Conservation (phyloP, 495 filamentous ascomycete species). For the Trichoderma erinaceum region DNA sequence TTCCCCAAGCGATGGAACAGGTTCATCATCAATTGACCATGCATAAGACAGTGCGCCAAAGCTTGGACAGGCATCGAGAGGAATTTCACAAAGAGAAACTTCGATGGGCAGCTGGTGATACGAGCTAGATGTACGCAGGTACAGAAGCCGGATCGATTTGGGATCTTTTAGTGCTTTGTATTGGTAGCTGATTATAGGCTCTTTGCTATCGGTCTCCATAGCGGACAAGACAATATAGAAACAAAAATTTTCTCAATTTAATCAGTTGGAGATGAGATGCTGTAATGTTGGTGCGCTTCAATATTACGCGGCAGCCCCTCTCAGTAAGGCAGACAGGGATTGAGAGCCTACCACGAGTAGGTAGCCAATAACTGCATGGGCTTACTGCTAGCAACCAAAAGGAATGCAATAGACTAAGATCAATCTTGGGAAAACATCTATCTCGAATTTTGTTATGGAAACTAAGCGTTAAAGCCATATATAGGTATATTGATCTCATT, state of each 20-base stretch:
- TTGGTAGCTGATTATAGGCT: background rate
- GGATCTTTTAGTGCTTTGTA: background rate
- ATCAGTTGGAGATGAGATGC: too few relatives aligned
- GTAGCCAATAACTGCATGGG: too few relatives aligned
- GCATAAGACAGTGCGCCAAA: background rate
- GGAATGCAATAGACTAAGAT: too few relatives aligned
- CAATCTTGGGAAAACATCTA: too few relatives aligned
- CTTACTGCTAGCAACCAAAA: too few relatives aligned
- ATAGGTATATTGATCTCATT: too few relatives aligned
- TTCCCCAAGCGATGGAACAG: background rate
- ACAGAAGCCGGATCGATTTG: background rate
- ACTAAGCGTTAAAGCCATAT: too few relatives aligned
- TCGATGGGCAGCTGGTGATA: background rate
- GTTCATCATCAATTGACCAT: background rate
- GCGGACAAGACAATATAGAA: background rate
- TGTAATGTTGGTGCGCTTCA: background rate
- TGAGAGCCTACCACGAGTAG: too few relatives aligned
- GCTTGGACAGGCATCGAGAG: background rate
- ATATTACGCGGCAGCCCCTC: background rate
- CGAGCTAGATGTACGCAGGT: background rate
- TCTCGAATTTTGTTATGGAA: too few relatives aligned
- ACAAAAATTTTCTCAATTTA: background rate
- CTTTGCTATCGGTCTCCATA: background rate
- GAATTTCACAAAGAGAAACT: background rate
- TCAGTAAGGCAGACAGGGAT: background rate